Conservation (phyloP, 73 alveolate species). For the Durusdinium trenchii region DNA sequence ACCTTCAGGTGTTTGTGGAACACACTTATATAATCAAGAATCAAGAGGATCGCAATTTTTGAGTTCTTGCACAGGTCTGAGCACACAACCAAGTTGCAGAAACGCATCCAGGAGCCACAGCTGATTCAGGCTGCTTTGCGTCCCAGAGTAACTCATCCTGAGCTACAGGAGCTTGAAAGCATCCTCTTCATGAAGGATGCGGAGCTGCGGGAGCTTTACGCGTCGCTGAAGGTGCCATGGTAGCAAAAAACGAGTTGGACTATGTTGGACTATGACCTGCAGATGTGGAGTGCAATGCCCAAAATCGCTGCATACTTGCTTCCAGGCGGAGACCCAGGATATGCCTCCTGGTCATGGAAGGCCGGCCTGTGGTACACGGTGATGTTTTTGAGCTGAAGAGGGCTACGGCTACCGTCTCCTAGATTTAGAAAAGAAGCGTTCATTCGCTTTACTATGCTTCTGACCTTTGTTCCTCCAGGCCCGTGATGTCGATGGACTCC, state of each 20-base stretch:
- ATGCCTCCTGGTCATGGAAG: constrained; percentile 54
- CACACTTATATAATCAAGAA: too few relatives aligned
- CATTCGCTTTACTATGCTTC: too few relatives aligned
- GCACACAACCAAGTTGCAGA: constrained; percentile 22
- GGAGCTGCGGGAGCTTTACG: constrained; percentile 65
- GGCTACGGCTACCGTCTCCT: too few relatives aligned
- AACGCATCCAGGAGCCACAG: constrained; percentile 8
- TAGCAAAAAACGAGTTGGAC: too few relatives aligned
- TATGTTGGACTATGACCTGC: not conserved
- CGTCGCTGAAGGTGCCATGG: not conserved
- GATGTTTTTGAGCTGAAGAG: too few relatives aligned
- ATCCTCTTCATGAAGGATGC: constrained; percentile 81
- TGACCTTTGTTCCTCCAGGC: too few relatives aligned
- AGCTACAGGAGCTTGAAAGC: constrained; percentile 68
- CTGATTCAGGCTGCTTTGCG: not conserved
- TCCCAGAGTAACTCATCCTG: not conserved
- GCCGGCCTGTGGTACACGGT: not conserved
- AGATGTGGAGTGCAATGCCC: not conserved
- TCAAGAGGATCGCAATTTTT: not conserved
- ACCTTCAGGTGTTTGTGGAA: too few relatives aligned
- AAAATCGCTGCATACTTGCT: not conserved
- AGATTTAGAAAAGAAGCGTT: too few relatives aligned
- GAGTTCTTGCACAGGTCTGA: constrained; percentile 10
- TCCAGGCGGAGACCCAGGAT: constrained; percentile 19
- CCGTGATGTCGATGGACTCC: too few relatives aligned